Evolutionary conservation across 169 alveolate species (phyloP), one percentile per base, ranked within the genome.

Genomic region (Miamiensis avidus): DNA sequence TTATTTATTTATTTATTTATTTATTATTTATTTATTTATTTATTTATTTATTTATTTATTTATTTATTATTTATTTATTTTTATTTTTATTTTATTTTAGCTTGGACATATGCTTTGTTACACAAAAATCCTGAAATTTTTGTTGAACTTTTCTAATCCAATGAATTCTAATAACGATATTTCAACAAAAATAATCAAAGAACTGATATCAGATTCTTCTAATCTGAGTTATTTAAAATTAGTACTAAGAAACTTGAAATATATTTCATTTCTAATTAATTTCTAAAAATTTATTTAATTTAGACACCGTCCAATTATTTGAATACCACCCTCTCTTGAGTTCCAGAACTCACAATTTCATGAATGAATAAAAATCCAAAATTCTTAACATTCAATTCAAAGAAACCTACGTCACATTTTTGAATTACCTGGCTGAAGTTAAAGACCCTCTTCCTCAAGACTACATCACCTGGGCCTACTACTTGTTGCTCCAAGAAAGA

Each of bases 281-380:
- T n/a, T n/a, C n/a, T n/a, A n/a, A n/a, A n/a, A n/a, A n/a, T n/a
- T n/a, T n/a, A n/a, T n/a, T 64, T 29, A 79, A 11, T 4, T 49
- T 49, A 34, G 76, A 79, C 73, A 73, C 85, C 15, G 34, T 88
- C 78, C 64, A 88, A 72, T 91, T 87, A 69, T 81, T 91, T n/a
- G 97, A 94, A 76, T 94, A 94, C 85, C 91, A 86, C 88, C 97
- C 97, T 65, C 82, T 94, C 74, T 82, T 92, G 72, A 94, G 91
- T 72, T 87, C 93, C 0, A 87, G 97, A 89, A 94, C 88, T 31
- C 96, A 92, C 82, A 88, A 88, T 32, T 81, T 92, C 6, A 94
- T 94, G 78, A 87, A 91, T 69, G 88, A 87, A 73, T 87, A 85
- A 33, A 87, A 89, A 33, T 81, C 93, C 30, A 79, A 34, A 77